Base-by-base conservation (phyloP, 805 yeast species). In the Diddensiella santjacobensis region DNA sequence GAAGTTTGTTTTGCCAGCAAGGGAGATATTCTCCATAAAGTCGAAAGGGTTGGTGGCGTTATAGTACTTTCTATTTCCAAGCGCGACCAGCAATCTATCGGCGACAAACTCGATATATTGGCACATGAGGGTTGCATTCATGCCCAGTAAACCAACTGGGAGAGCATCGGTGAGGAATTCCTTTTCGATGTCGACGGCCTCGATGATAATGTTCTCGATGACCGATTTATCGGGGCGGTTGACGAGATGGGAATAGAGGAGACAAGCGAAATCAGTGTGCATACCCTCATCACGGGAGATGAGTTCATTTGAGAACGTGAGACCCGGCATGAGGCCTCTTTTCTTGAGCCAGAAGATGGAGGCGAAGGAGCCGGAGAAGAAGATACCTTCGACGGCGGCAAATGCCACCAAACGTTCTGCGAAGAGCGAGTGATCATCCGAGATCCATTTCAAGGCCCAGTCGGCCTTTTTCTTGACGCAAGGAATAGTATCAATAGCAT, bases 261-360 rank as follows among this genome's bases (percentile, higher is more conserved):
- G 76, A 71, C 98, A 93, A 24, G 98, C 99, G 71, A 93, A 91
- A 73, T 91, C 99, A 46, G 99, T 91, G 73, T 91, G 99, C 71
- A 93, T 76, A 69, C 99, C 99, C 76, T 91, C 99, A 71, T 91
- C 99, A 73, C 99, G 88, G 67, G 96, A 89, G 63, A 91, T 91
- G 67, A 91, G 81, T 73, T 91, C 99, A 72, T 91, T 91, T 48
- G 98, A 90, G 79, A 91, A 93, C 39, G 98, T 91, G 63, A 91
- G 78, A 66, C 99, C 99, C 31, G 99, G 98, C 99, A 91, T 91
- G 66, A 91, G 77, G 68, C 99, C 99, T 71, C 96, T 85, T 81
- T 91, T 91, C 81, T 93, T 91, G 66, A 91, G 81, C 99, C 99
- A 91, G 77, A 91, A 91, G 67, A 91, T 89, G 46, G 98, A 89